These are phyloP conservation scores for Agaricus sinodeliciosus DNA, from an alignment of 768 basidiomycete species.

Conservation along the genomic window DNA sequence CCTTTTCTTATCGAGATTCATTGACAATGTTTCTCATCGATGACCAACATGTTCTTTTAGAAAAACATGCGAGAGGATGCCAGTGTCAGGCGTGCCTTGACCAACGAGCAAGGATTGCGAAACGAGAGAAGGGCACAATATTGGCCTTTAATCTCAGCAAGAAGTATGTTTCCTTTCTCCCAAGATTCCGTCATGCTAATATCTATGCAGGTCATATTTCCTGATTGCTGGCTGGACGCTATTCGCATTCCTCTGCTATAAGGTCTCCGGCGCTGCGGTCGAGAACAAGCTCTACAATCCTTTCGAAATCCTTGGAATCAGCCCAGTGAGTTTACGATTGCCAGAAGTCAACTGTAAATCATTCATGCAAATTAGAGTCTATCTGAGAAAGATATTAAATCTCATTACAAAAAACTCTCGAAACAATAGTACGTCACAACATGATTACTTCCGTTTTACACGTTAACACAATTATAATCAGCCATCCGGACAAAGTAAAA, in stretches of 20 bases:
- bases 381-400: conserved; percentile 89
- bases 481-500: conserved; percentile 96
- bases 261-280: conserved; percentile 46
- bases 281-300: conserved; percentile 84
- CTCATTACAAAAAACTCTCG: conserved; percentile 90
- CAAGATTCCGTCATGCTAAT: conserved; percentile 2
- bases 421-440: conserved; percentile 60
- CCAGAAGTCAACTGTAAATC: neutral
- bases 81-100: conserved; percentile 56
- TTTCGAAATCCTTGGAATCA: conserved; percentile 86
- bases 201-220: conserved; percentile 42
- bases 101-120: conserved; percentile 40
- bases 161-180: conserved; percentile 33
- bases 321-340: conserved; percentile 39
- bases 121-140: conserved; percentile 37
- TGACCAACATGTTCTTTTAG: neutral
- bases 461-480: conserved; percentile 21
- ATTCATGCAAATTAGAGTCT: conserved; percentile 37
- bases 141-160: conserved; percentile 42
- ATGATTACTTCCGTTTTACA: neutral
- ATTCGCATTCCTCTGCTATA: conserved; percentile 63
- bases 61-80: conserved; percentile 41
- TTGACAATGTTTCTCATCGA: neutral
- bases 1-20: neutral
- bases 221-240: conserved; percentile 68